Base-by-base conservation (phyloP, 768 basidiomycete species). In the Tricholoma sp. region DNA sequence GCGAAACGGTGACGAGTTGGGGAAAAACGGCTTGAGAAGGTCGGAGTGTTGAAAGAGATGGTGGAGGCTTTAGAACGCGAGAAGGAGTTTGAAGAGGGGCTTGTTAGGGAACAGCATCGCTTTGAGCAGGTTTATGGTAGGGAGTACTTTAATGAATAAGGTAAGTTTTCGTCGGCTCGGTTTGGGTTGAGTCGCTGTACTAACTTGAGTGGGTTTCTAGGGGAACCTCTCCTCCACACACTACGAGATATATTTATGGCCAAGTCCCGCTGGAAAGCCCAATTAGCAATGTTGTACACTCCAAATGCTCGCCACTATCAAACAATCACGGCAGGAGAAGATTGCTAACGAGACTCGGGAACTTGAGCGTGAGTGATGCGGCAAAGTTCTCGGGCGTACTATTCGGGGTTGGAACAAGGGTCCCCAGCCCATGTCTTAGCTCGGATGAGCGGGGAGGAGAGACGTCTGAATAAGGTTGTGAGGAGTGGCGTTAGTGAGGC, bases 381-480 rank as follows among this genome's bases (percentile, higher is more conserved):
- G 91, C 2, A 85, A 88, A 11, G 31, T 32, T 4, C 31, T 32
- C 31, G 31, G n/a, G 31, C 31, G 8, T 7, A 84, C 83, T 0
- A 62, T 82, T 7, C 62, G 61, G 55, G 79, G 84, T 18, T 71
- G 74, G 66, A 69, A 76, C 7, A 70, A 81, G 60, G 80, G 83
- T 86, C 86, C 0, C 90, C 91, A 0, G 81, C 88, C 0, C 83
- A 84, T 60, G 60, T 88, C 3, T 72, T 84, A 2, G 69, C 67
- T 19, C 72, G 64, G 57, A 83, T 90, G 83, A 73, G 80, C 0
- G 71, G 75, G 1, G 64, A 76, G 60, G 69, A 79, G 57, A 76
- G 74, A 57, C 69, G 66, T 52, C 66, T 74, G 67, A 87, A 90
- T 59, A 72, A 69, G 59, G 69, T 86, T 4, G 74, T 76, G 52